Evolutionary conservation across 371 early-diverging fungal species (phyloP), one percentile per base, ranked within the genome.

Genomic region (Mortierella sp.): DNA sequence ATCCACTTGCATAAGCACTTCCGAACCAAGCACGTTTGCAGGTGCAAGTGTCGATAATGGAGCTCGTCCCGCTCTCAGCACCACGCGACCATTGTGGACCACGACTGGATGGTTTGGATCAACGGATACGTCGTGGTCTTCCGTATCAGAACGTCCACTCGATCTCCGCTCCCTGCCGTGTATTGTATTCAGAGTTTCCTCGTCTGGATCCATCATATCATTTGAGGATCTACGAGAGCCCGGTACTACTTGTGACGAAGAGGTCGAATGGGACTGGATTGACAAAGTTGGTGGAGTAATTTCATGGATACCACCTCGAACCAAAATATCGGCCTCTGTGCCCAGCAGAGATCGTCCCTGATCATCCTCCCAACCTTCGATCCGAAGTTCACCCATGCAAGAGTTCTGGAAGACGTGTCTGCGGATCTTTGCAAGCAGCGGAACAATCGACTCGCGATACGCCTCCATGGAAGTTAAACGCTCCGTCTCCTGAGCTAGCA

Each of bases 331-430:
- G 2, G 75, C 75, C 53, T 75, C 75, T 2, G 68, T 48, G 0
- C 75, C 75, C 26, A 75, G 50, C 4, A 75, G 49, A 2, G 75
- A 62, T 17, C 43, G 55, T 26, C 75, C 75, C 8, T 56, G 56
- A 5, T 64, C 68, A 41, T 68, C 64, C 24, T 75, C 75, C 75
- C 75, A 75, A 12, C 75, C 75, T 24, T 75, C 75, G 21, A 75
- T 60, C 49, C n/a, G 24, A 37, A 41, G 51, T 2, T 69, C 75
- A 5, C 49, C 57, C 0, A 75, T 46, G 30, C 64, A 53, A 12
- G 60, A 63, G 19, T 75, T 48, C 30, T 75, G 75, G 32, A 75
- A 75, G 28, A 64, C 69, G 23, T 64, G 75, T 26, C 75, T 51
- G 19, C 75, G 55, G 51, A 68, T 75, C n/a, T 55, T 63, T 4